Evolutionary conservation across 2,329 filamentous ascomycete species (phyloP), one percentile per base, ranked within the genome.

Genomic region (Pseudogymnoascus sp.): DNA sequence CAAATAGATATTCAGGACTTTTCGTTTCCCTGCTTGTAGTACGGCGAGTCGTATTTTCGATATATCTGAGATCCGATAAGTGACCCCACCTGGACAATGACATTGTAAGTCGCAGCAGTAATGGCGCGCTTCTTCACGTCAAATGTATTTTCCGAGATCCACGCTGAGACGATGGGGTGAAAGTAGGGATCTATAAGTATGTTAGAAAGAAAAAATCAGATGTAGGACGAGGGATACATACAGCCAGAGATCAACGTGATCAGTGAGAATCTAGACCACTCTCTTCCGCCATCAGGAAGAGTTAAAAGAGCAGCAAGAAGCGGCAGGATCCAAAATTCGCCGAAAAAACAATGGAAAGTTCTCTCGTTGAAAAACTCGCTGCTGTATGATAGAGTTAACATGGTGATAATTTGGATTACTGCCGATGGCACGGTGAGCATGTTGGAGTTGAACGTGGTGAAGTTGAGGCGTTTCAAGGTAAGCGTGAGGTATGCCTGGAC

Each of bases 351-450:
- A 59, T 84, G 78, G 62, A 84, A 76, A 0, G 83, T 74, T 1
- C 82, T 76, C 68, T 84, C 78, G 64, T 83, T 80, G 65, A 83
- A 81, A 63, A 79, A 76, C 62, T 85, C 81, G 5, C 80, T 83
- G 52, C 81, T 75, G 73, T 77, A 83, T 0, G 83, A 81, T 63
- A 83, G 77, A 1, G 75, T 70, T 14, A 86, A 70, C 72, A 86
- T 80, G 49, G 83, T 83, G 58, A 83, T 62, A 64, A 86, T 84
- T 69, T 84, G 84, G 1, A 86, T 71, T 0, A 76, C 77, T 14
- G 81, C 81, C 0, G 82, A 80, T 0, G 83, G 84, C 12, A 88
- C 86, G 0, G 84, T 84, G 21, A 89, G 78, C 64, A 89, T 76
- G 66, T 88, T 89, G 28, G 81, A 82, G 33, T 83, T 74, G 69